These are phyloP conservation scores for Laguncularia racemosa DNA, from an alignment of 345 rosid species.

Conservation along the genomic window DNA sequence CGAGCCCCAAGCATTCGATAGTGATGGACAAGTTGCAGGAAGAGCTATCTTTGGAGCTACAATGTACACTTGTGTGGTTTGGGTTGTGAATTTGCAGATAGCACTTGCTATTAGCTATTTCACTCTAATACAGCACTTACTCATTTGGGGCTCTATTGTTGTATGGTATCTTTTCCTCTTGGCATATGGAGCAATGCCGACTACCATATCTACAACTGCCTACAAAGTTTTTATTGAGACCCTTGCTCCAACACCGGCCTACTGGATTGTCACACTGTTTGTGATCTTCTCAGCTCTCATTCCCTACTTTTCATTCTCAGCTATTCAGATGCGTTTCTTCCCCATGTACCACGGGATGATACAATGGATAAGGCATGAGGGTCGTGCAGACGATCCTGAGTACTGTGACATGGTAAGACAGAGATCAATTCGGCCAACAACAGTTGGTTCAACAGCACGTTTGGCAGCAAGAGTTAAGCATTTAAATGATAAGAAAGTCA, in stretches of 20 bases:
- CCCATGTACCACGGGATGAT: slow-evolving; percentile 92
- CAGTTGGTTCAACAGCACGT: slow-evolving; percentile 78
- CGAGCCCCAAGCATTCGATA: slow-evolving; percentile 59
- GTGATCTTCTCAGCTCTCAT: slow-evolving; percentile 38
- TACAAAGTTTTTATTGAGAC: slow-evolving; percentile 69
- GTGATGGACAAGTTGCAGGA: slow-evolving; percentile 54
- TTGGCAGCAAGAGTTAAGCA: slow-evolving; percentile 19
- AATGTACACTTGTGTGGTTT: slow-evolving; percentile 76
- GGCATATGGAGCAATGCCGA: slow-evolving; percentile 43
- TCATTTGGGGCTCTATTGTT: slow-evolving; percentile 64
- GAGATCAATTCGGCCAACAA: slow-evolving; percentile 57
- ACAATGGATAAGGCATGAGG: slow-evolving; percentile 77
- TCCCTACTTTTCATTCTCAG: slow-evolving; percentile 63
- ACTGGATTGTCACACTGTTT: slow-evolving; percentile 59
- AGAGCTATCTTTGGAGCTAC: slow-evolving; percentile 59
- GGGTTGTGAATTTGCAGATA: slow-evolving; percentile 87
- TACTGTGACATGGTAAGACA: slow-evolving; percentile 74
- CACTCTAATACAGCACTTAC: slow-evolving; percentile 63
- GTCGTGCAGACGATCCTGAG: slow-evolving; percentile 54
- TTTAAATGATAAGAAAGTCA: slow-evolving; percentile 2
- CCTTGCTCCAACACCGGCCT: slow-evolving; percentile 70
- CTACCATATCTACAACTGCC: slow-evolving; percentile 34
- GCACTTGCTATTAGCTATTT: slow-evolving; percentile 66
- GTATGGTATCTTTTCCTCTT: slow-evolving; percentile 71
- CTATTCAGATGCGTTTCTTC: slow-evolving; percentile 69